phyloP scores from a whole-genome alignment of 2,329 filamentous ascomycete species.

The Aspergillus sergii region DNA sequence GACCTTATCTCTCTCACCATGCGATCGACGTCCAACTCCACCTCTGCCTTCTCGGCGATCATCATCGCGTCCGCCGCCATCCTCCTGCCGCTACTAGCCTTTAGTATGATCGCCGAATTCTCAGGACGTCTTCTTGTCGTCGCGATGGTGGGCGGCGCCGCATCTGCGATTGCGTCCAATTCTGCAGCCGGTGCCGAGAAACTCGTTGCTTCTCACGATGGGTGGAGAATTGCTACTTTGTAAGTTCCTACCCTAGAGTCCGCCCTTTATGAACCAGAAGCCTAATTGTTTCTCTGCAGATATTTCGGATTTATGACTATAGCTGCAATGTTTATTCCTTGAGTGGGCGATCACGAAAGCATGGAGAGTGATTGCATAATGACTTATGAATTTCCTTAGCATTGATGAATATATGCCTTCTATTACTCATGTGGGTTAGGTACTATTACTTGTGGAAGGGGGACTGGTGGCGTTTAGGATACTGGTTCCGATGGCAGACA shows the following conservation, averaged over 20 bases:
- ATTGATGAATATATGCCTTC: background rate
- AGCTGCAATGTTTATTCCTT: constrained; percentile 42
- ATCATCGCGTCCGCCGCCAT: constrained; percentile 55
- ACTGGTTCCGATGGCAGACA: background rate
- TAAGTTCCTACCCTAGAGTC: constrained; percentile 24
- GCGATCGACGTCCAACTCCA: constrained; percentile 18
- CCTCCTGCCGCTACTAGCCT: constrained; percentile 61
- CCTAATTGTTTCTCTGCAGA: constrained; percentile 21
- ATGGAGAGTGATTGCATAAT: background rate
- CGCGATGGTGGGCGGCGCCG: constrained; percentile 53
- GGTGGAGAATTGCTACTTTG: constrained; percentile 43
- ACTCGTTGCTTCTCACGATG: constrained; percentile 41
- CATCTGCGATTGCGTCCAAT: constrained; percentile 43
- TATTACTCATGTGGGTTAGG: background rate
- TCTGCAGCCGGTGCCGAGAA: constrained; percentile 38
- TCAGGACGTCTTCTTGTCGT: constrained; percentile 61
- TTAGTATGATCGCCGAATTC: constrained; percentile 60
- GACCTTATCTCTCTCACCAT: constrained; percentile 48
- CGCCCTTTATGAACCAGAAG: background rate
- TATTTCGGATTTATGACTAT: constrained; percentile 45
- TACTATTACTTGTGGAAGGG: background rate
- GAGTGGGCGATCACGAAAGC: constrained; percentile 3
- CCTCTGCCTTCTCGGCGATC: constrained; percentile 43
- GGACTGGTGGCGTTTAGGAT: background rate
- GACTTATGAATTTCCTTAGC: background rate